phyloP scores from a whole-genome alignment of 129 eudicot species.

The Escallonia herrerae region DNA sequence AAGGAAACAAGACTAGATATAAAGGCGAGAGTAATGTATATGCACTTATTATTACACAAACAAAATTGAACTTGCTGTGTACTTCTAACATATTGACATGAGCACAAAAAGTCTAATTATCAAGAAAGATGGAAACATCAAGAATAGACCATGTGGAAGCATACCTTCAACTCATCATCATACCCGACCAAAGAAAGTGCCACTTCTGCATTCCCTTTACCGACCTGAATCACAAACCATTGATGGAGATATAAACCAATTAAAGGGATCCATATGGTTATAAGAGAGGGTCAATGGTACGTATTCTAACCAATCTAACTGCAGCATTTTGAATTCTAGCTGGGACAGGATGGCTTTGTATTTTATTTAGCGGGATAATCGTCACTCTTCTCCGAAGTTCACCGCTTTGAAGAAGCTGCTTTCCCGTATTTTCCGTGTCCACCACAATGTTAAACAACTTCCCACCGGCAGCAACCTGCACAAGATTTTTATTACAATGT shows the following conservation, averaged over 20 bases:
- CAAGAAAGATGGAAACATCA: conserved; percentile 1
- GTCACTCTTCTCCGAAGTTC: conserved; percentile 90
- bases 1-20: not conserved
- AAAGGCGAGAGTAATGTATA: not conserved
- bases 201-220: conserved; percentile 87
- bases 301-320: conserved; percentile 47
- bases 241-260: not conserved
- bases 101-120: not conserved
- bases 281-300: not conserved
- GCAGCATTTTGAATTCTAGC: conserved; percentile 65
- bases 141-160: conserved; percentile 7
- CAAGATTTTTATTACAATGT: conserved; percentile 4
- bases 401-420: conserved; percentile 83
- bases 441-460: conserved; percentile 83
- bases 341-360: conserved; percentile 56
- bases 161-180: conserved; percentile 71
- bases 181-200: conserved; percentile 92
- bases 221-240: conserved; percentile 45
- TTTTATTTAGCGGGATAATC: conserved; percentile 84
- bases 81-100: not conserved
- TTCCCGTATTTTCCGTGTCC: conserved; percentile 86
- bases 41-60: conserved; percentile 5
- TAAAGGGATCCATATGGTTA: conserved; percentile 2
- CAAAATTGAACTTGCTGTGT: not conserved
- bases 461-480: conserved; percentile 96